Percentiles rank a stretch among this genome's conserved stretches.
Evolutionary conservation across 129 eudicot species (phyloP).

Genomic region (Tagetes patula): DNA sequence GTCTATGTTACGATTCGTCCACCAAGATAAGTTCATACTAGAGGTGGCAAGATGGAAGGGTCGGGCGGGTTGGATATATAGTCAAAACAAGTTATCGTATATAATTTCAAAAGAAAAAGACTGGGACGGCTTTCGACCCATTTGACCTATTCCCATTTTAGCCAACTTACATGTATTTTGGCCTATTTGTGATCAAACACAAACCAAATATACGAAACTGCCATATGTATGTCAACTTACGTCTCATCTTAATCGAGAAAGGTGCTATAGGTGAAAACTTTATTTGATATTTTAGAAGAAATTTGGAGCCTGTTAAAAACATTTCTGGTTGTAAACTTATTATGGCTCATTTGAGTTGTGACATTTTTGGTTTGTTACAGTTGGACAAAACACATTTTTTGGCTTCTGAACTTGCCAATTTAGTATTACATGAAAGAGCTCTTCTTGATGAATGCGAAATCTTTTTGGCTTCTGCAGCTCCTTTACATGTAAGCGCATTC

Average conservation of each 20-base stretch:
- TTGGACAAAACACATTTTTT: slow-evolving; percentile 52
- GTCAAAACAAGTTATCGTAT: background rate
- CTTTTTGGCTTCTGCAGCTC: slow-evolving; percentile 53
- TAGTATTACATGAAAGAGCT: slow-evolving; percentile 76
- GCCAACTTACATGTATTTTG: background rate
- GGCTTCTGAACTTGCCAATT: slow-evolving; percentile 72
- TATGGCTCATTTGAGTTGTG: slow-evolving; percentile 4
- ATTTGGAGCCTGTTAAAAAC: background rate
- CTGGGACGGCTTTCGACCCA: background rate
- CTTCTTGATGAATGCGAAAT: slow-evolving; percentile 84
- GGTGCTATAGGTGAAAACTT: background rate
- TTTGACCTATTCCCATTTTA: background rate
- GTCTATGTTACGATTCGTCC: background rate
- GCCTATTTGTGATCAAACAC: background rate
- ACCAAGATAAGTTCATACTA: background rate
- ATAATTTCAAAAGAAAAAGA: background rate
- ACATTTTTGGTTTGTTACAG: slow-evolving; percentile 36
- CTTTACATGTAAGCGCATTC: slow-evolving; percentile 54
- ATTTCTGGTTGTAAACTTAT: background rate
- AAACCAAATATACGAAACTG: background rate
- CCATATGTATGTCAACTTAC: background rate
- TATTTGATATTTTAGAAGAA: slow-evolving; percentile 12
- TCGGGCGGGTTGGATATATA: background rate
- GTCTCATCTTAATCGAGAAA: slow-evolving; percentile 6
- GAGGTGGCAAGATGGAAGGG: slow-evolving; percentile 6